phyloP scores from a whole-genome alignment of 129 eudicot species.

The Pittosporum tobira region DNA sequence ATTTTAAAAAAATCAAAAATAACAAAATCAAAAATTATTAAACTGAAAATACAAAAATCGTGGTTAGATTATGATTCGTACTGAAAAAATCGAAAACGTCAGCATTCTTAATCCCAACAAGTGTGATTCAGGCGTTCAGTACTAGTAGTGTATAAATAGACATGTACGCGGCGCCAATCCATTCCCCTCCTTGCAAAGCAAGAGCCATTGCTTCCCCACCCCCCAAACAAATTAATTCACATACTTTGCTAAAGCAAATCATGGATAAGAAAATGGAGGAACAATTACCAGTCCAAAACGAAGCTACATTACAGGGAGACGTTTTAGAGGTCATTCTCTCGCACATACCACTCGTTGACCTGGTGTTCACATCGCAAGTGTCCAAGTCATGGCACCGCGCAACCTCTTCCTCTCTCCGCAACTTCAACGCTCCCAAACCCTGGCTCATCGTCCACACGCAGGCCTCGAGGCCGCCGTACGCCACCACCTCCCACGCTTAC shows the following conservation, averaged over 20 bases:
- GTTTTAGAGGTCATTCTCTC: conserved; percentile 39
- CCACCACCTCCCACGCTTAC: conserved; percentile 35
- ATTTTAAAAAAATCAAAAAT: too few species aligned
- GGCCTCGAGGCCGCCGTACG: conserved; percentile 24
- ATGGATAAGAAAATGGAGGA: neutral
- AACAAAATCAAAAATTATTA: too few species aligned
- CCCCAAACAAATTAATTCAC: too few species aligned
- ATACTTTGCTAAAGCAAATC: neutral
- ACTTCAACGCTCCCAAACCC: conserved; percentile 31
- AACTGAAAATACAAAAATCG: too few species aligned
- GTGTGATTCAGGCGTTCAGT: too few species aligned
- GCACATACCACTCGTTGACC: conserved; percentile 46
- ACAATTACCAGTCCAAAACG: neutral
- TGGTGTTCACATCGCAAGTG: conserved; percentile 38
- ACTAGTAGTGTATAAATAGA: too few species aligned
- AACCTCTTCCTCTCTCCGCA: conserved; percentile 30
- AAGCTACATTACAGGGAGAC: conserved; percentile 33
- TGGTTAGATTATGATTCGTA: too few species aligned
- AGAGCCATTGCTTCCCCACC: too few species aligned
- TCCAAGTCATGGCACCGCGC: conserved; percentile 55
- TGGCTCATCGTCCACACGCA: conserved; percentile 65
- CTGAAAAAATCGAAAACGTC: too few species aligned
- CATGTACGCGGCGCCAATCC: too few species aligned
- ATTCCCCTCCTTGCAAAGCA: too few species aligned
- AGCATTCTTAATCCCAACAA: too few species aligned